Conservation (phyloP, 805 yeast species). For the Zygosaccharomyces bisporus region DNA sequence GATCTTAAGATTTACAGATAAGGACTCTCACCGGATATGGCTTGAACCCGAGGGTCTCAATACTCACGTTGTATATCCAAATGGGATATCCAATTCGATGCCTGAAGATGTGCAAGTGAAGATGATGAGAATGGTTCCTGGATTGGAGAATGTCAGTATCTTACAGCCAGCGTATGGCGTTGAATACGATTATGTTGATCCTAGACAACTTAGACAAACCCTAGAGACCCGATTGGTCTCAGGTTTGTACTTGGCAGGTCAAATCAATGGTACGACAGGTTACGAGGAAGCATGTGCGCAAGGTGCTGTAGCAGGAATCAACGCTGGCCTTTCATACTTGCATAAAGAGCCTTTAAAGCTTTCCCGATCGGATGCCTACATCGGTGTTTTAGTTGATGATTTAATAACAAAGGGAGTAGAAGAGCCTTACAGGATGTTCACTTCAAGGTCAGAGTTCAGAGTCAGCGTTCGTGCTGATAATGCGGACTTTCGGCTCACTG, state of each 20-base stretch:
- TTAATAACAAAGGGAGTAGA: constrained; percentile 91
- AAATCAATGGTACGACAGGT: constrained; percentile 97
- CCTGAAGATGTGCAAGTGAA: constrained; percentile 85
- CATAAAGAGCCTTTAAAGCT: constrained; percentile 47
- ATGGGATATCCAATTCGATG: constrained; percentile 94
- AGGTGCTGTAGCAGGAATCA: constrained; percentile 92
- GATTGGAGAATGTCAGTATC: constrained; percentile 84
- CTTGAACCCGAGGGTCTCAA: constrained; percentile 94
- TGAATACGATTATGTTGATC: constrained; percentile 94
- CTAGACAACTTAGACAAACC: constrained; percentile 73
- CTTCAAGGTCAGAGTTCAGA: constrained; percentile 92
- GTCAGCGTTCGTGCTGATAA: constrained; percentile 88
- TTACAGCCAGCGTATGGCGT: constrained; percentile 98
- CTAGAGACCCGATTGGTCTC: constrained; percentile 75
- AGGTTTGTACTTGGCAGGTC: constrained; percentile 91
- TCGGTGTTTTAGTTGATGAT: constrained; percentile 93
- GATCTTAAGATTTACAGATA: constrained; percentile 73
- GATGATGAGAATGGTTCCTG: constrained; percentile 75
- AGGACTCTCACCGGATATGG: constrained; percentile 80
- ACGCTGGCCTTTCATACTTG: constrained; percentile 66
- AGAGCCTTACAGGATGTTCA: constrained; percentile 97
- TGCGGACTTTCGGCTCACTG: constrained; percentile 84
- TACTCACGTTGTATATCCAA: constrained; percentile 86
- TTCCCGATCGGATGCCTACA: constrained; percentile 77
- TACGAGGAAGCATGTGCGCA: constrained; percentile 99